Evolutionary conservation across 768 basidiomycete genomes (phyloP), one percentile per base, ranked within the genome.

Genomic region (Leccinum fibrillosum): DNA sequence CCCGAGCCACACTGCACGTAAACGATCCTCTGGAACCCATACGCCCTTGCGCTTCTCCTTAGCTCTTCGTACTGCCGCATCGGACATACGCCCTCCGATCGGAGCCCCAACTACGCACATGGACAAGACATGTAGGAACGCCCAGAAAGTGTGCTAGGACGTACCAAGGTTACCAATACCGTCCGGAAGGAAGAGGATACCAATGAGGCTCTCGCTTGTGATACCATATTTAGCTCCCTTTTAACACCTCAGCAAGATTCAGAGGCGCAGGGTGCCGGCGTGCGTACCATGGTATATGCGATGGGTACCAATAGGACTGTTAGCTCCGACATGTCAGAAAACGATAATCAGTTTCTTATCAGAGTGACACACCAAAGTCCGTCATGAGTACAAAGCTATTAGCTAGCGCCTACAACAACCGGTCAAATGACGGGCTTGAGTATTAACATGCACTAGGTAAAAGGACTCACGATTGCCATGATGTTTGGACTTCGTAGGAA

Each of bases 21-120:
- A 76, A 5, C 88, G 81, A 61, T 88, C 89, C 68, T 90, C 87
- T 0, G 87, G 87, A 45, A 82, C 79, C 85, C 84, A 88, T 2
- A 74, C 63, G 1, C 86, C 86, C 0, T 77, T 77, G 23, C 86
- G 80, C 5, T 72, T 66, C 49, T 75, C 70, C 15, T 78, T 78
- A 72, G 81, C 85, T 42, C 64, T 66, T 17, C 78, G 71, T 23
- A 90, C 74, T 0, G 79, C 71, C 26, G 62, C 59, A 66, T 90
- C 89, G 0, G 88, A 88, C 0, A 87, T 58, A 15, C 75, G 75
- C 1, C 88, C 88, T 0, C 83, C 78, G 6, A 86, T 60, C 3
- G 82, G 81, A 2, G 86, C 82, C 1, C 87, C 86, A 48, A 83
- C 86, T 88, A 53, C 4, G 8, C 15, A 19, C 5, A 42, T 59